Evolutionary conservation across 495 filamentous ascomycete genomes (phyloP), one percentile per base, ranked within the genome.

Genomic region (Parathielavia appendiculata): DNA sequence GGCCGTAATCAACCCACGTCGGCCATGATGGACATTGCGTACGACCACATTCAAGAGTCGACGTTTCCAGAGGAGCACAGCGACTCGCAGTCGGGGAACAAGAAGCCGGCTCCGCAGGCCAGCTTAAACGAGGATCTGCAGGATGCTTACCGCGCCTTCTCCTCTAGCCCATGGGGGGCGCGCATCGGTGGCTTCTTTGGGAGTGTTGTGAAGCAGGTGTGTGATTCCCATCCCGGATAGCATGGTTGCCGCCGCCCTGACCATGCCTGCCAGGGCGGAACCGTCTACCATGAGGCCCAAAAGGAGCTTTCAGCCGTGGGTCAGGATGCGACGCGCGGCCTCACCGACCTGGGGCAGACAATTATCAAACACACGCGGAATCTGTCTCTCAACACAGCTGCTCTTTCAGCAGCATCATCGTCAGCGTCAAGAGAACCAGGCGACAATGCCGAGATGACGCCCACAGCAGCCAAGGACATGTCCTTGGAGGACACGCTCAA

Each of bases 31-130:
- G 93, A 98, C 81, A 73, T 95, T 65, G 91, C 93, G 40, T 98
- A 97, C 80, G 93, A 98, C 68, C 91, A 96, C 71, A 95, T 98
- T 64, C 87, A 90, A 67, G 91, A 96, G 75, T 87, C 92, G 69
- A 79, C 82, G 54, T 76, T 90, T 61, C 77, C 81, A 22, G 83
- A 88, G 43, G 80, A 87, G 46, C 71, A 77, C 54, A 67, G 71
- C 30, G 67, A 73, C 45, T 77, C 75, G 49, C 79, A 72, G 43
- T 52, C 57, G 45, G 69, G 60, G 45, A 57, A 62, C 44, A 75
- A 82, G 63, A 75, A 82, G 54, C 68, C 71, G 57, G 77, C 75
- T 56, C 75, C 74, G 43, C 75, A 81, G 63, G 63, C 79, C 50
- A 83, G 83, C 38, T 79, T 97, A 26, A 96, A 95, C 71, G 80